Conservation (phyloP, 2,329 filamentous ascomycete species). For the Plenodomus lindquistii region DNA sequence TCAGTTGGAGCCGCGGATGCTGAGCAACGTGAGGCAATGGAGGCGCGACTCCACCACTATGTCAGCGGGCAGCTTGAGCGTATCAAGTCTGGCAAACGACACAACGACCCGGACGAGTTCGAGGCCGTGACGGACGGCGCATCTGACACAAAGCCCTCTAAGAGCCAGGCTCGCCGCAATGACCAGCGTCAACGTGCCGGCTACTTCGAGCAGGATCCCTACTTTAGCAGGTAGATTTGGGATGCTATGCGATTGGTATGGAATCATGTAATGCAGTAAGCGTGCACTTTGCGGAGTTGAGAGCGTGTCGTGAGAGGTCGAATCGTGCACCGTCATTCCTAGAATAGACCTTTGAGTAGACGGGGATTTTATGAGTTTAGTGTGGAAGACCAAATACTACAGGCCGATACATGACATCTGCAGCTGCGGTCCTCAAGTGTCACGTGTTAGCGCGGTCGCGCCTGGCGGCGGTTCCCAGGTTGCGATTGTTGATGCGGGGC, state of each 20-base stretch:
- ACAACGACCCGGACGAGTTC: slow-evolving; percentile 64
- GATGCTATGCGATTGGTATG: neutral
- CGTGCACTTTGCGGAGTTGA: neutral
- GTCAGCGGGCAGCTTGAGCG: slow-evolving; percentile 78
- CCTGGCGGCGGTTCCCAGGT: slow-evolving; percentile 10
- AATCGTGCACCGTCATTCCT: slow-evolving; percentile 23
- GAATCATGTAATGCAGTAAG: too few species aligned
- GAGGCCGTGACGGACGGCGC: slow-evolving; percentile 58
- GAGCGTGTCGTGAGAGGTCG: slow-evolving; percentile 1
- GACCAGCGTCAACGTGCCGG: slow-evolving; percentile 23
- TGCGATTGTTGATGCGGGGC: slow-evolving; percentile 30
- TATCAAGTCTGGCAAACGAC: slow-evolving; percentile 64
- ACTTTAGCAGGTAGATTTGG: slow-evolving; percentile 26
- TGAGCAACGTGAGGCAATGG: slow-evolving; percentile 46
- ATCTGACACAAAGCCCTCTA: slow-evolving; percentile 21
- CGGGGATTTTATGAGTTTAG: neutral
- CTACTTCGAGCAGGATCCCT: slow-evolving; percentile 38
- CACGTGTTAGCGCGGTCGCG: slow-evolving; percentile 18
- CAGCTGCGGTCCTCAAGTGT: neutral
- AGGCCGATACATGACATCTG: neutral
- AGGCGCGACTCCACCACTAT: slow-evolving; percentile 75
- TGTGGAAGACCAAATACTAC: neutral
- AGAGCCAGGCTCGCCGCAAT: slow-evolving; percentile 22
- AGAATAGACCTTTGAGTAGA: slow-evolving; percentile 20
- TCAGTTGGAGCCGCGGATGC: slow-evolving; percentile 58